phyloP scores from a whole-genome alignment of 257 asterid genomes.

The Salvia hispanica region DNA sequence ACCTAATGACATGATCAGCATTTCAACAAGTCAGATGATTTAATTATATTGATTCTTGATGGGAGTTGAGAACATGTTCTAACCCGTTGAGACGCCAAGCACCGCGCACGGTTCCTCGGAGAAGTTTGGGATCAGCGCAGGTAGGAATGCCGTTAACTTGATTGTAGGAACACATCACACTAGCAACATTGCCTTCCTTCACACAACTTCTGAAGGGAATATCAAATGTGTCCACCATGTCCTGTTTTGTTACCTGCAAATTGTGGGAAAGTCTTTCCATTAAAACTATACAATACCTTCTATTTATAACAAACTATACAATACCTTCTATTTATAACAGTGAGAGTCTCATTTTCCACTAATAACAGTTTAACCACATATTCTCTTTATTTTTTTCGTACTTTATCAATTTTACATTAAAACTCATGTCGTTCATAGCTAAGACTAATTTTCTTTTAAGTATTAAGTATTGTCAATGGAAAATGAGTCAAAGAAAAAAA shows the following conservation, averaged over 20 bases:
- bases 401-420: no score
- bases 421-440: no score
- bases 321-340: no score
- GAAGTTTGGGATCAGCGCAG: constrained; percentile 80
- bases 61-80: constrained; percentile 23
- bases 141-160: constrained; percentile 86
- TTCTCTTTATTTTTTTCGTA: no score
- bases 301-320: no score
- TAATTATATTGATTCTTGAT: neutral
- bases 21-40: neutral
- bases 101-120: constrained; percentile 63
- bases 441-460: no score
- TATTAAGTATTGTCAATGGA: no score
- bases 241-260: constrained; percentile 72
- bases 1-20: constrained; percentile 32
- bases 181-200: constrained; percentile 77
- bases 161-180: constrained; percentile 94
- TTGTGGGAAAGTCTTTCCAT: no score
- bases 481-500: no score
- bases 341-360: no score
- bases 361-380: no score
- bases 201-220: constrained; percentile 82
- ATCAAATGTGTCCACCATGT: constrained; percentile 71
- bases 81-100: constrained; percentile 82
- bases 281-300: no score